These are phyloP conservation scores for Gnaphalium uliginosum DNA, from an alignment of 129 eudicot species.

Conservation along the genomic window DNA sequence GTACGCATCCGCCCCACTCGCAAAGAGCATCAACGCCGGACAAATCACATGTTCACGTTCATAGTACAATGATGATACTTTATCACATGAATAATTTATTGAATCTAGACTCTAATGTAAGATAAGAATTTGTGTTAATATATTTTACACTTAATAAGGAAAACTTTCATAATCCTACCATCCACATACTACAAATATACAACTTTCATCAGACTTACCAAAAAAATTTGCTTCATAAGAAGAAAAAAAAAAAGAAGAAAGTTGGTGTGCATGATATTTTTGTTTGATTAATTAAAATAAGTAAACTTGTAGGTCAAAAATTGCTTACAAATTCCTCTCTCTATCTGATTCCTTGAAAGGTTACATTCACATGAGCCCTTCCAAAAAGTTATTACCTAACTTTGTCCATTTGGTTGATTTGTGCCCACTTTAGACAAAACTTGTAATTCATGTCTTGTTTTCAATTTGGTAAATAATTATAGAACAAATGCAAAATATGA, in stretches of 20 bases:
- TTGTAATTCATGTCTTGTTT: not conserved
- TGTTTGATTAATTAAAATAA: not conserved
- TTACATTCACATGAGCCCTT: constrained; percentile 11
- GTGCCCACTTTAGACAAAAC: not conserved
- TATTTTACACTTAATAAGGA: too few species aligned
- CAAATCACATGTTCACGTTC: too few species aligned
- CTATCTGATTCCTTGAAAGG: constrained; percentile 11
- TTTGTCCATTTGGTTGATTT: constrained; percentile 23
- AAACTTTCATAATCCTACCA: not conserved
- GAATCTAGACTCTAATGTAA: not conserved
- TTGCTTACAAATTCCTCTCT: not conserved
- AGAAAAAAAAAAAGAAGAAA: too few species aligned
- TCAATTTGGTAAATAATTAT: constrained; percentile 3
- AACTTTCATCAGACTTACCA: not conserved
- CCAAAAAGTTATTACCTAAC: constrained; percentile 25
- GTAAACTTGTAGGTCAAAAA: not conserved
- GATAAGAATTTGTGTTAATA: not conserved
- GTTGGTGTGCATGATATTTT: not conserved
- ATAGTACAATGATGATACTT: not conserved
- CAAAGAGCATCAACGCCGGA: too few species aligned
- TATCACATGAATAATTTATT: not conserved
- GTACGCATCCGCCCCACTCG: too few species aligned
- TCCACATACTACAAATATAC: not conserved
- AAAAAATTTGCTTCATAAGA: not conserved
- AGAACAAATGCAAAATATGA: not conserved